phyloP scores from a whole-genome alignment of 2,329 filamentous ascomycete species.

The Penicillium sp. region DNA sequence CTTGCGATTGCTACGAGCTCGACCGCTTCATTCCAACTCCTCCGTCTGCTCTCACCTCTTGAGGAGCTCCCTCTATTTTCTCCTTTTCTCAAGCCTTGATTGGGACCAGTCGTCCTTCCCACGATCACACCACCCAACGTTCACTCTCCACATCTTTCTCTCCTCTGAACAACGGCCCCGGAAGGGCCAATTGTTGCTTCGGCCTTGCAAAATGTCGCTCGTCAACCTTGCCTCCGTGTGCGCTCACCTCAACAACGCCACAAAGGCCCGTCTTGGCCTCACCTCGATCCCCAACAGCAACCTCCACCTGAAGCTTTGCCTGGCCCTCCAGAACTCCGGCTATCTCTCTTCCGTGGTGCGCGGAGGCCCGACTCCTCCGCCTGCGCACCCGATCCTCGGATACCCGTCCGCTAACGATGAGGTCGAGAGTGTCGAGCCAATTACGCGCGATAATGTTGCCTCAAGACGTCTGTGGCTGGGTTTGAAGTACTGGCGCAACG shows the following conservation, averaged over 20 bases:
- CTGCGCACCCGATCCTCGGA: constrained; percentile 53
- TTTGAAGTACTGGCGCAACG: constrained; percentile 82
- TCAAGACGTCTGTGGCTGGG: constrained; percentile 79
- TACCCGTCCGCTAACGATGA: constrained; percentile 44
- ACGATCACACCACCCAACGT: too few relatives aligned
- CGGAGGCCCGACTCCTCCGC: constrained; percentile 60
- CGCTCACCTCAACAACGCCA: constrained; percentile 88
- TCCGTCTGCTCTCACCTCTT: background rate
- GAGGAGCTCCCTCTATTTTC: background rate
- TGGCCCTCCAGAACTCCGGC: constrained; percentile 77
- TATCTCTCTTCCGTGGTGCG: constrained; percentile 79
- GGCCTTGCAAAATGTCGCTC: constrained; percentile 61
- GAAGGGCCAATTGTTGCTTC: constrained; percentile 21
- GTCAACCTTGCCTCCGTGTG: constrained; percentile 74
- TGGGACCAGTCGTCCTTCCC: too few relatives aligned
- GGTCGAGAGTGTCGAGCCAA: constrained; percentile 44
- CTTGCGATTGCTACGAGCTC: background rate
- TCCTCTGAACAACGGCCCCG: constrained; percentile 10
- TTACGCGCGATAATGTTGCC: constrained; percentile 70
- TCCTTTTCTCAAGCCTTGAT: background rate
- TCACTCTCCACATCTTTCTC: constrained; percentile 5
- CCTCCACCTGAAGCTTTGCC: constrained; percentile 70
- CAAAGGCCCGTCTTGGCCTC: constrained; percentile 74
- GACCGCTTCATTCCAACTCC: background rate
- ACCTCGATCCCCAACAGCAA: constrained; percentile 80